Percentiles rank a stretch among this genome's conserved stretches.
Conservation (phyloP, 768 basidiomycete species). For the Coprinopsis sp. region DNA sequence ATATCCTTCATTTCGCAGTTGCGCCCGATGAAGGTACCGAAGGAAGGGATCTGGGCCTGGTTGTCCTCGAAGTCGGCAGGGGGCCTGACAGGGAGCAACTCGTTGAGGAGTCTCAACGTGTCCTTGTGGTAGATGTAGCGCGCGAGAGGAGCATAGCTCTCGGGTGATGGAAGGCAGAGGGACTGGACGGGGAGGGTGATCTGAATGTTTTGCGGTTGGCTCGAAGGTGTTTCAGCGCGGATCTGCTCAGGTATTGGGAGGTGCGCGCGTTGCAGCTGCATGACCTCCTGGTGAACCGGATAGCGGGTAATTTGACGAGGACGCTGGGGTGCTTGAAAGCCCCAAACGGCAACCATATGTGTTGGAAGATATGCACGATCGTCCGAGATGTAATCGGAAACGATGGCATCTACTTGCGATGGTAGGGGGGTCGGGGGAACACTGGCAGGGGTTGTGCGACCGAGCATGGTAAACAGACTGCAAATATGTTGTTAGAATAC, state of each 20-base stretch:
- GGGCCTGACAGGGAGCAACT: slow-evolving; percentile 39
- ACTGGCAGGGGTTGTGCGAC: too few relatives aligned
- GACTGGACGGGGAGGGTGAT: slow-evolving; percentile 57
- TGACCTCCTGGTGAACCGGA: slow-evolving; percentile 65
- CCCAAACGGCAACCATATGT: slow-evolving; percentile 49
- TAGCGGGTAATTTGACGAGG: slow-evolving; percentile 41
- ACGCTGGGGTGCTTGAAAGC: slow-evolving; percentile 16
- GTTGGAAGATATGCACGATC: slow-evolving; percentile 35
- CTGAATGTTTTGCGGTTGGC: slow-evolving; percentile 8
- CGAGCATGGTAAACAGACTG: too few relatives aligned
- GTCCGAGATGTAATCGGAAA: too few relatives aligned
- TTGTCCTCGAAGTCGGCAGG: slow-evolving; percentile 25
- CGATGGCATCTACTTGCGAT: slow-evolving; percentile 36
- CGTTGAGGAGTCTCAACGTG: slow-evolving; percentile 42
- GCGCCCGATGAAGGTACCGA: slow-evolving; percentile 31
- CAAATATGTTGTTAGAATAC: too few relatives aligned
- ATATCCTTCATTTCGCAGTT: slow-evolving; percentile 44
- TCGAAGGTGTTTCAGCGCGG: slow-evolving; percentile 19
- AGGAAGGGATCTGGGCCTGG: slow-evolving; percentile 13
- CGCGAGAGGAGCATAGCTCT: slow-evolving; percentile 54
- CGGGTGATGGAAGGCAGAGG: slow-evolving; percentile 58
- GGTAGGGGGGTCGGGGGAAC: slow-evolving; percentile 30
- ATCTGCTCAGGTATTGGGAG: slow-evolving; percentile 45
- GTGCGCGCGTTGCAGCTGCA: slow-evolving; percentile 64
- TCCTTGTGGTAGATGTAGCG: slow-evolving; percentile 66